Percentiles rank a stretch among this genome's conserved stretches.
These are phyloP conservation scores for Trichoderma hamatum DNA, from an alignment of 2,329 filamentous ascomycete genomes.

Conservation along the genomic window DNA sequence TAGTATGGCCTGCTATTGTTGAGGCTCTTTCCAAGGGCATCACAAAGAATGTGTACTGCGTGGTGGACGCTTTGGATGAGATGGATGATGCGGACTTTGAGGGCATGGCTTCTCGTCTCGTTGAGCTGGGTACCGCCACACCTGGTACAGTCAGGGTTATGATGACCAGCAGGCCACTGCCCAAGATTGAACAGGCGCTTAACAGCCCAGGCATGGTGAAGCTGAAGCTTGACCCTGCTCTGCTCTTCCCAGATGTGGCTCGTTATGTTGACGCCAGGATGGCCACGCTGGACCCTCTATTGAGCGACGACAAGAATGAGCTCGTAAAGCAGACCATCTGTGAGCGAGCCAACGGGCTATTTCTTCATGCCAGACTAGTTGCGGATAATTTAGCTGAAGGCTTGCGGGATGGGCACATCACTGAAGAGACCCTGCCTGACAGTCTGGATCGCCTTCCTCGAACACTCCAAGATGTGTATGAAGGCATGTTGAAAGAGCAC, in stretches of 20 bases:
- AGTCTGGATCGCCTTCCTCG: not conserved
- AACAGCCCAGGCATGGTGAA: not conserved
- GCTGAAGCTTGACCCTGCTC: not conserved
- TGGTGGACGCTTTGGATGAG: constrained; percentile 8
- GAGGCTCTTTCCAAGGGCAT: not conserved
- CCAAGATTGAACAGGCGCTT: not conserved
- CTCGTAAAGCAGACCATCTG: not conserved
- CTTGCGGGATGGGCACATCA: not conserved
- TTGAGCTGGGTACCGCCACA: not conserved
- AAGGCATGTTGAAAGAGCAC: not conserved
- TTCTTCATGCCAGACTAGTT: constrained; percentile 3
- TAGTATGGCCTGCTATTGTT: constrained; percentile 1
- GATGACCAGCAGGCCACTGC: not conserved
- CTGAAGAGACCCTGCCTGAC: constrained; percentile 5
- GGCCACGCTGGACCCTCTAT: not conserved
- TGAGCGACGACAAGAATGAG: constrained; percentile 5
- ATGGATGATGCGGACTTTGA: constrained; percentile 5
- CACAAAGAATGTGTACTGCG: constrained; percentile 9
- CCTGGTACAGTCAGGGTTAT: not conserved
- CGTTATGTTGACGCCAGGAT: constrained; percentile 6
- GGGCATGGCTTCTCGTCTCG: not conserved
- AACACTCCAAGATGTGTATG: not conserved
- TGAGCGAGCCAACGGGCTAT: constrained; percentile 6
- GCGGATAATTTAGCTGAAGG: constrained; percentile 10
- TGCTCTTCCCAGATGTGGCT: constrained; percentile 2